phyloP scores from a whole-genome alignment of 306 rosid species.

The Citrullus mucosospermus region DNA sequence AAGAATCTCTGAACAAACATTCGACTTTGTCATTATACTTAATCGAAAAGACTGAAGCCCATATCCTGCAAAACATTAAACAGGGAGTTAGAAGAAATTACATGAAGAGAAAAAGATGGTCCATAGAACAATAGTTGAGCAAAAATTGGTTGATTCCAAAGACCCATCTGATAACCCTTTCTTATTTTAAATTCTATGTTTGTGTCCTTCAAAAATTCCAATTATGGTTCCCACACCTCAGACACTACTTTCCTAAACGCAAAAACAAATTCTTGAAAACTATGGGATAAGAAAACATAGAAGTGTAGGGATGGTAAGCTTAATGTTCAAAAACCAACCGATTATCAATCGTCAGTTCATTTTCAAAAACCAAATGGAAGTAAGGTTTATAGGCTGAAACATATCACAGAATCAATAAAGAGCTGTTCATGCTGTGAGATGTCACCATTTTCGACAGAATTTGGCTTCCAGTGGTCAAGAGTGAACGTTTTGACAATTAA shows the following conservation, averaged over 20 bases:
- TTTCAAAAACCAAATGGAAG: no score
- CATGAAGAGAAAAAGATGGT: not conserved
- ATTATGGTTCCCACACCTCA: no score
- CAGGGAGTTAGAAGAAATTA: not conserved
- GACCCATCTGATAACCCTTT: no score
- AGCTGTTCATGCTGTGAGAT: not conserved
- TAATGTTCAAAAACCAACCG: no score
- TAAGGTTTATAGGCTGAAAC: no score
- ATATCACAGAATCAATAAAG: not conserved
- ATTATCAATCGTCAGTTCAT: no score
- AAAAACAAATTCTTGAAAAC: no score
- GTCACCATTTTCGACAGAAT: not conserved
- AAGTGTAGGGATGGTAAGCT: no score
- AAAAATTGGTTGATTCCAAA: not conserved
- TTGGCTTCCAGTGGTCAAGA: not conserved
- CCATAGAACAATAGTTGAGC: no score
- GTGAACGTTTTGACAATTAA: not conserved
- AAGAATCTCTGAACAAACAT: slow-evolving; percentile 8
- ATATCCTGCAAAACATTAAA: slow-evolving; percentile 48
- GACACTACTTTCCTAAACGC: no score
- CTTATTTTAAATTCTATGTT: not conserved
- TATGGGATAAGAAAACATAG: no score
- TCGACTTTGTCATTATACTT: not conserved
- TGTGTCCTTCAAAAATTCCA: no score
- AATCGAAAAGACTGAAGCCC: slow-evolving; percentile 81